phyloP scores from a whole-genome alignment of 2,329 filamentous ascomycete species.

The Fusarium clavum region DNA sequence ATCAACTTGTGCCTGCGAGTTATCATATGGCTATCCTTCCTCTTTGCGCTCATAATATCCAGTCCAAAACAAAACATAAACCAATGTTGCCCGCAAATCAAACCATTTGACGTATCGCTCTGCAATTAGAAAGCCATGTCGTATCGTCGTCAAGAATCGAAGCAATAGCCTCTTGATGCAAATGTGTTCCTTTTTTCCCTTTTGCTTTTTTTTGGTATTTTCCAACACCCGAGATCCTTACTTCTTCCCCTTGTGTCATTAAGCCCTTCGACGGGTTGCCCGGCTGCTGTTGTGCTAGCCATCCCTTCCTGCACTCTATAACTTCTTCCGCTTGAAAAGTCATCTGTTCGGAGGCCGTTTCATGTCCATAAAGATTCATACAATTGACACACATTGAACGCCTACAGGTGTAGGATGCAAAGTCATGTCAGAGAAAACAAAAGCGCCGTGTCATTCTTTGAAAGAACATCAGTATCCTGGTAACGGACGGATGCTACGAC shows the following conservation, averaged over 20 bases:
- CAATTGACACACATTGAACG: conserved; percentile 15
- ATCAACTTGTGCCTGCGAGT: conserved; percentile 15
- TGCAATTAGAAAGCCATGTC: conserved; percentile 47
- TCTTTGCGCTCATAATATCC: conserved; percentile 35
- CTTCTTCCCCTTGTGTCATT: conserved; percentile 25
- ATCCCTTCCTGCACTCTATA: conserved; percentile 35
- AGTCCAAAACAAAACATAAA: conserved; percentile 25
- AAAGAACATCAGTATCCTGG: conserved; percentile 6
- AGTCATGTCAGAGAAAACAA: conserved; percentile 11
- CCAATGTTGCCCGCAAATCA: conserved; percentile 27
- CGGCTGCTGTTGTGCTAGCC: conserved; percentile 21
- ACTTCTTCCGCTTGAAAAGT: conserved; percentile 29
- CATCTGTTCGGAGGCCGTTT: conserved; percentile 20
- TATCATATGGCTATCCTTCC: conserved; percentile 14
- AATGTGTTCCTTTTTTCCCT: conserved; percentile 30
- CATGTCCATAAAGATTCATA: conserved; percentile 21
- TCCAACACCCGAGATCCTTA: conserved; percentile 17
- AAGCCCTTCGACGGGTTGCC: conserved; percentile 28
- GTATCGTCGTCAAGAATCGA: conserved; percentile 49
- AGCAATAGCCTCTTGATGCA: conserved; percentile 38
- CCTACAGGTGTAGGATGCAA: conserved; percentile 5
- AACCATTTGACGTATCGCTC: conserved; percentile 46
- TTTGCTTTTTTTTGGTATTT: conserved; percentile 31
- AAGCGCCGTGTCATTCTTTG: conserved; percentile 12
- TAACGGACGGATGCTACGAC: conserved; percentile 7